These are phyloP conservation scores for Skeletonema marinoi DNA, from an alignment of 108 stramenopile genomes.

Conservation along the genomic window DNA sequence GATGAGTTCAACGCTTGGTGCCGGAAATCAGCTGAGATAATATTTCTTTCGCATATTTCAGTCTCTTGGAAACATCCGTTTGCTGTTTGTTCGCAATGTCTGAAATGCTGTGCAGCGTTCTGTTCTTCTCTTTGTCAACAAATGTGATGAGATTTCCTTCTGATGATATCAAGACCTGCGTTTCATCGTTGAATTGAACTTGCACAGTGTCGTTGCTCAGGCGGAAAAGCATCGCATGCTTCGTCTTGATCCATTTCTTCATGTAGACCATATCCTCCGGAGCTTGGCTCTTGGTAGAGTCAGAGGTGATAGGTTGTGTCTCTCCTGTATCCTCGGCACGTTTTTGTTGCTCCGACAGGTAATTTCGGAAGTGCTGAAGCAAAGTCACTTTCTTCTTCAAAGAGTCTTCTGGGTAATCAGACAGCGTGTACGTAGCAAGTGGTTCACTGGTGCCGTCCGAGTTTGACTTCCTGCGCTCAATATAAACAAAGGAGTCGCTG, in stretches of 20 bases:
- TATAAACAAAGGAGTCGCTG: conserved; percentile 87
- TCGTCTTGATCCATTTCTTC: conserved; percentile 98
- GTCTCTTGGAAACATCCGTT: conserved; percentile 84
- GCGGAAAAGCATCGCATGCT: conserved; percentile 96
- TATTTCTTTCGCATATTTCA: conserved; percentile 94
- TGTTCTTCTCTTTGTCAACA: conserved; percentile 85
- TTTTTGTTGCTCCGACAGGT: conserved; percentile 92
- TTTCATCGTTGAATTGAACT: conserved; percentile 94
- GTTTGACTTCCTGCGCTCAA: conserved; percentile 75
- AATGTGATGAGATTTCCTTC: conserved; percentile 86
- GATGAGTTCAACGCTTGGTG: conserved; percentile 32
- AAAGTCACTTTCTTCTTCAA: conserved; percentile 97
- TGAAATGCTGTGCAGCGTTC: conserved; percentile 70
- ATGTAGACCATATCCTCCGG: conserved; percentile 74
- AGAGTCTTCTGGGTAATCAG: conserved; percentile 68
- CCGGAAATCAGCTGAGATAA: conserved; percentile 79
- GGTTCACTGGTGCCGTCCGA: conserved; percentile 40
- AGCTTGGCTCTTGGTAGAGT: conserved; percentile 17
- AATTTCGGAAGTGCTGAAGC: conserved; percentile 94
- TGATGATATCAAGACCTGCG: conserved; percentile 89
- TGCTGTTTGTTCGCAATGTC: conserved; percentile 69
- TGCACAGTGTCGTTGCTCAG: conserved; percentile 96
- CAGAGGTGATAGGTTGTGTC: conserved; percentile 12
- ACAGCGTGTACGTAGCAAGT: conserved; percentile 71
- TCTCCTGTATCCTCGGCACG: conserved; percentile 55